These are phyloP conservation scores for Aspergillus luchuensis DNA, from an alignment of 2,329 filamentous ascomycete species.

Conservation along the genomic window DNA sequence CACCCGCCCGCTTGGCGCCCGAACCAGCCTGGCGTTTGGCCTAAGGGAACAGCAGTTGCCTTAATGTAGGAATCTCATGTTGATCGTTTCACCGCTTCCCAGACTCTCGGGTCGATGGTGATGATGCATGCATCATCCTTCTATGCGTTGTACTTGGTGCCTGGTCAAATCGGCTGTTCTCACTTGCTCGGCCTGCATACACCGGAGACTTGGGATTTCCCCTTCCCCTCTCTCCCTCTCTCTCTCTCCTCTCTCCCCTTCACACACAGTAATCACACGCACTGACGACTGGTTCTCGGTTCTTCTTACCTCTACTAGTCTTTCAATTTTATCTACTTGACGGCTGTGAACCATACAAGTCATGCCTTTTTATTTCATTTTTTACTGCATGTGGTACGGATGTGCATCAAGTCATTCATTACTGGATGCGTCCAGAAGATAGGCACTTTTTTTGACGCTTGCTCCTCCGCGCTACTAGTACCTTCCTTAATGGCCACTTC, in stretches of 20 bases:
- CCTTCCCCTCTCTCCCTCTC: neutral
- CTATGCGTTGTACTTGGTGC: constrained; percentile 15
- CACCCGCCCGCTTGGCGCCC: constrained; percentile 9
- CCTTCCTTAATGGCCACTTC: neutral
- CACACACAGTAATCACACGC: neutral
- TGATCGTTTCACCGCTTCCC: constrained; percentile 24
- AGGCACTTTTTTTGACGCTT: neutral
- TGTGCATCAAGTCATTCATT: too few relatives aligned
- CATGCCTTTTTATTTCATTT: neutral
- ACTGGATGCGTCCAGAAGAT: neutral
- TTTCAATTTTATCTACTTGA: neutral
- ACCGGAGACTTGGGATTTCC: neutral
- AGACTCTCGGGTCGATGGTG: constrained; percentile 28
- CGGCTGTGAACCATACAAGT: neutral
- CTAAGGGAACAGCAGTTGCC: neutral
- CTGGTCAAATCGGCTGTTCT: neutral
- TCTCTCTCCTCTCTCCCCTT: neutral
- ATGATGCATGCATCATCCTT: constrained; percentile 40
- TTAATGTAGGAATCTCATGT: constrained; percentile 5
- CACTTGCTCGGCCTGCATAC: neutral
- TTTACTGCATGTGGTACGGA: neutral
- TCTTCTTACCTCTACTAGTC: neutral
- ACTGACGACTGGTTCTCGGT: neutral
- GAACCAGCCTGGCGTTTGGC: neutral
- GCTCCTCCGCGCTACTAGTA: neutral